Percentiles rank a stretch among this genome's conserved stretches.
phyloP scores from a whole-genome alignment of 305 asterid genomes.

The Solanum hybrid region DNA sequence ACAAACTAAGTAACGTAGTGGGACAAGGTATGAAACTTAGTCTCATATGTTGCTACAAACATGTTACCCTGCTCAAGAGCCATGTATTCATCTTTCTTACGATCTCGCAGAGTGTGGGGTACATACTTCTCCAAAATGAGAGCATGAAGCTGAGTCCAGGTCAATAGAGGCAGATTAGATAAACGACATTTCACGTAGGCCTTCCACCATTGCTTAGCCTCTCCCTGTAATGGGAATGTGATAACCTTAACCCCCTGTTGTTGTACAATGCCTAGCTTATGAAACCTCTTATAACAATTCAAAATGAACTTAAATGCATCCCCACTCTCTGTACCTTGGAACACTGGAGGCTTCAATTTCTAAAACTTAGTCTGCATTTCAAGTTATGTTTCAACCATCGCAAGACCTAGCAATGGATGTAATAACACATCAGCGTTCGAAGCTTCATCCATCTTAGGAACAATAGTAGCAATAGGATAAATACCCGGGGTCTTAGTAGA shows the following conservation, averaged over 20 bases:
- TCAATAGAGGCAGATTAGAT: not conserved
- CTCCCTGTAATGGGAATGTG: not conserved
- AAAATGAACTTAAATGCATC: not conserved
- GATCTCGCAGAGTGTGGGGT: not conserved
- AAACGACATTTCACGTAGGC: not conserved
- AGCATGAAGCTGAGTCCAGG: not conserved
- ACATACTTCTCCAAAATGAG: not conserved
- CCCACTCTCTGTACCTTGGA: too few species aligned
- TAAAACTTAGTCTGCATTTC: not conserved
- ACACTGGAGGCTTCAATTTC: not conserved
- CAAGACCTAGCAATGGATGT: not conserved
- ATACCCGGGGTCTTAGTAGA: not conserved
- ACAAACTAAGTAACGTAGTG: not conserved
- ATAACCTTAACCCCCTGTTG: not conserved
- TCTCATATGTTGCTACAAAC: not conserved
- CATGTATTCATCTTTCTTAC: too few species aligned
- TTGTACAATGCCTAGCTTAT: not conserved
- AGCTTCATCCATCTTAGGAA: not conserved
- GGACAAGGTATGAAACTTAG: not conserved
- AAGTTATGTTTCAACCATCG: not conserved
- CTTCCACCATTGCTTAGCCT: not conserved
- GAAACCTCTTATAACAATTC: not conserved
- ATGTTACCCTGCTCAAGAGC: not conserved
- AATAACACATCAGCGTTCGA: too few species aligned
- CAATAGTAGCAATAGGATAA: too few species aligned